Evolutionary conservation across 1,139 yeast species (phyloP).

Genomic region (Saccharomyces hybrid): DNA sequence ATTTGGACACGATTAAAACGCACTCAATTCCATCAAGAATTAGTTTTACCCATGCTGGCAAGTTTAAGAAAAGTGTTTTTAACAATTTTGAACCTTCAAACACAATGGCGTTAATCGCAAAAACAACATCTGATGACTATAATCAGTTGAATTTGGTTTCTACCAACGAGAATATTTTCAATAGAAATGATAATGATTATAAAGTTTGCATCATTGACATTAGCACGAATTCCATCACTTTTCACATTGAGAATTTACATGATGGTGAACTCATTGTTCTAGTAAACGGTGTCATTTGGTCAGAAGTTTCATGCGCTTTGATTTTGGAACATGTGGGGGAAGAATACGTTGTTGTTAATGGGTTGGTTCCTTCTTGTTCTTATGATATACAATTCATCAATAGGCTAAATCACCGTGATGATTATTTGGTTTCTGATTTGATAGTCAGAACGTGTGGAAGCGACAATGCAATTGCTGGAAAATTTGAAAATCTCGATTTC

Average conservation of each 20-base stretch:
- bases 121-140: conserved; percentile 35
- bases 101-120: conserved; percentile 34
- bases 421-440: conserved; percentile 37
- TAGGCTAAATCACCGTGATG: conserved; percentile 35
- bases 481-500: conserved; percentile 22
- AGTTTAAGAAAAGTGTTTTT: conserved; percentile 21
- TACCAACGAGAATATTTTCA: conserved; percentile 25
- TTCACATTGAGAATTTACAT: conserved; percentile 38
- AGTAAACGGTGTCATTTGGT: conserved; percentile 62
- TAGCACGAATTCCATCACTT: conserved; percentile 45
- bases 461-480: conserved; percentile 13
- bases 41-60: conserved; percentile 2
- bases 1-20: neutral
- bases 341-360: conserved; percentile 46
- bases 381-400: conserved; percentile 55
- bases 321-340: conserved; percentile 35
- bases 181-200: conserved; percentile 26
- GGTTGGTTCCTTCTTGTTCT: conserved; percentile 59
- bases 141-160: conserved; percentile 31
- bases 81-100: conserved; percentile 17
- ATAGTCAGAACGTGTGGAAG: conserved; percentile 38
- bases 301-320: conserved; percentile 41
- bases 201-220: conserved; percentile 45
- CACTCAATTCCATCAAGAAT: neutral
- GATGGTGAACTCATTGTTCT: conserved; percentile 40